phyloP scores from a whole-genome alignment of 169 alveolate species.

The Plasmodium vivax region DNA sequence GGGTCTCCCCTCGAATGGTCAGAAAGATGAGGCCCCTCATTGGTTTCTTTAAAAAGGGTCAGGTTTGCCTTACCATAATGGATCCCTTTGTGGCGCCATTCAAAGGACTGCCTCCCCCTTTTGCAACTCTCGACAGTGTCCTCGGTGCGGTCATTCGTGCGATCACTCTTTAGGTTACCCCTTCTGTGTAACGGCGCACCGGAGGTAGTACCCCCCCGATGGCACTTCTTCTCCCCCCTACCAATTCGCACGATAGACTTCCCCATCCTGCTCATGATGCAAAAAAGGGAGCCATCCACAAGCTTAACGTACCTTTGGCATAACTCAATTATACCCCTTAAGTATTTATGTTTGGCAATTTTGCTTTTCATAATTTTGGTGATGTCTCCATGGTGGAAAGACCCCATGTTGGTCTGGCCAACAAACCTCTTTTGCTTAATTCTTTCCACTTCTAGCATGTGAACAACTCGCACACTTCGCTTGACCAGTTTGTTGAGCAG shows the following conservation, averaged over 20 bases:
- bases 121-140: background rate
- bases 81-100: background rate
- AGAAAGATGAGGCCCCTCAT: background rate
- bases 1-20: background rate
- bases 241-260: background rate
- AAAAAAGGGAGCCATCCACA: background rate
- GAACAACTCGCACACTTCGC: background rate
- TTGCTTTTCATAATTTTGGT: conserved; percentile 4
- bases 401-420: background rate
- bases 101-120: background rate
- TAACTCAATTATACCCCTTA: background rate
- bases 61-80: background rate
- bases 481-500: background rate
- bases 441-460: background rate
- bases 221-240: background rate
- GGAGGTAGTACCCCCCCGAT: background rate
- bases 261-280: conserved; percentile 1
- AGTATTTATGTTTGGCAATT: conserved; percentile 12
- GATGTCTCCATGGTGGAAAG: background rate
- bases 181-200: background rate
- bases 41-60: background rate
- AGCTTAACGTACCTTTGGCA: conserved; percentile 1
- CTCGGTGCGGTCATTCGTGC: background rate
- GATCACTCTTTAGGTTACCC: background rate
- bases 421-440: background rate